A percentile compares a stretch with the other conserved stretches of the same genome.
Conservation (phyloP, 768 basidiomycete genomes). For the Mycena olivaceomarginata region DNA sequence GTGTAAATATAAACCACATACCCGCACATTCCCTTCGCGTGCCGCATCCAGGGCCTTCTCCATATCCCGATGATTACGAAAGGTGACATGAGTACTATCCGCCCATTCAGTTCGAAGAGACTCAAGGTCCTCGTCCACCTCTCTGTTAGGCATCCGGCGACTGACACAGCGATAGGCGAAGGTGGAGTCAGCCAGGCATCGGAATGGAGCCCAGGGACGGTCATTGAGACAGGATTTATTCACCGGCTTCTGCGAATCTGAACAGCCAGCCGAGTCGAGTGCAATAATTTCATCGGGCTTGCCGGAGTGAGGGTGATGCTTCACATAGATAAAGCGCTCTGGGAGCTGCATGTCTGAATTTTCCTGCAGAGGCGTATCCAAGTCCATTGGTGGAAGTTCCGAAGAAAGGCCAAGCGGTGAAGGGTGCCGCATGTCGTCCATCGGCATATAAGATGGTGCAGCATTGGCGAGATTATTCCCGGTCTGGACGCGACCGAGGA, state of each 20-base stretch:
- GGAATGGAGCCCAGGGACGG: too few species aligned
- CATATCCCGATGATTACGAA: too few species aligned
- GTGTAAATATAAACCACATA: too few species aligned
- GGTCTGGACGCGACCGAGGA: conserved; percentile 2
- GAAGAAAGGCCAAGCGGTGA: background rate
- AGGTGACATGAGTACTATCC: too few species aligned
- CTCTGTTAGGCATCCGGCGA: too few species aligned
- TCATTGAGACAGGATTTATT: background rate
- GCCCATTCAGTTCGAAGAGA: too few species aligned
- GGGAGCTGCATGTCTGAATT: conserved; percentile 2
- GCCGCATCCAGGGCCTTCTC: too few species aligned
- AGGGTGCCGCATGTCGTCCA: conserved; percentile 15
- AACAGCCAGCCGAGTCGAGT: background rate
- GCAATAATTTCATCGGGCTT: conserved; percentile 25
- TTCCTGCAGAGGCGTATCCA: background rate
- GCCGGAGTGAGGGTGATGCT: conserved; percentile 22
- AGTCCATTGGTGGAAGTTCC: background rate
- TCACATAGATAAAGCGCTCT: conserved; percentile 18
- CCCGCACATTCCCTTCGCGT: too few species aligned
- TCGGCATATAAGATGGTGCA: background rate
- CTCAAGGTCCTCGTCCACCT: too few species aligned
- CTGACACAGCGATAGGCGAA: too few species aligned
- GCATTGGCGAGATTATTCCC: background rate
- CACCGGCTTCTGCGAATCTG: background rate
- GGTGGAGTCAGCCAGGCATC: too few species aligned